Conservation (phyloP, 2,329 filamentous ascomycete genomes). For the Raffaelea albimanens region DNA sequence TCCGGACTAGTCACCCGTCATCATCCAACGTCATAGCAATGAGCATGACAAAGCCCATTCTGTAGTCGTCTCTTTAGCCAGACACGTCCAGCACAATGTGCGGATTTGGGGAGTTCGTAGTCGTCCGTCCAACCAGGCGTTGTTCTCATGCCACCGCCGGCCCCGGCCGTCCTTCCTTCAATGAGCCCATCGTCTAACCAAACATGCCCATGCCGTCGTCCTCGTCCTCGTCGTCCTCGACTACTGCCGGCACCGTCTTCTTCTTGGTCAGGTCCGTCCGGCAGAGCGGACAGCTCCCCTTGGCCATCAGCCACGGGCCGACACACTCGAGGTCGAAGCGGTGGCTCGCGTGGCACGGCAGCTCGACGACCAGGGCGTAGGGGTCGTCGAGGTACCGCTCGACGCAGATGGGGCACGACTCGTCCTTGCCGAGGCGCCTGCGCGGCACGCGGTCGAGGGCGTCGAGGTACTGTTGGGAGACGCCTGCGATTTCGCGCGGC, state of each 20-base stretch:
- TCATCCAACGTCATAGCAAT: no score
- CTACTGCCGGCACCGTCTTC: slow-evolving; percentile 33
- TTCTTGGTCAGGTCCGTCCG: slow-evolving; percentile 50
- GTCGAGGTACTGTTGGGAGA: slow-evolving; percentile 51
- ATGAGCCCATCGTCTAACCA: slow-evolving; percentile 12
- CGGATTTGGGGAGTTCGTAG: no score
- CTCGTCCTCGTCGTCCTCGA: slow-evolving; percentile 37
- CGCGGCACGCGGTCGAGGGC: slow-evolving; percentile 46
- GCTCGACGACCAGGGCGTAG: slow-evolving; percentile 53
- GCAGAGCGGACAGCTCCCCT: slow-evolving; percentile 57
- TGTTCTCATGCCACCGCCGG: no score
- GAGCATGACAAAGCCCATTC: no score
- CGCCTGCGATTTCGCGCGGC: slow-evolving; percentile 41
- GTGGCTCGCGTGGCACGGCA: slow-evolving; percentile 51
- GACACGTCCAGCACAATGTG: no score
- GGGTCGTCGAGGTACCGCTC: slow-evolving; percentile 51
- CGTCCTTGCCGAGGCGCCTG: slow-evolving; percentile 38
- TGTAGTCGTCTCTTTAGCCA: no score
- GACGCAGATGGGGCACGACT: slow-evolving; percentile 54
- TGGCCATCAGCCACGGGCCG: slow-evolving; percentile 53
- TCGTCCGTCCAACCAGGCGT: no score
- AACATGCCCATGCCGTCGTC: slow-evolving; percentile 29
- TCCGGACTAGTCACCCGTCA: no score
- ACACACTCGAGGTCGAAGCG: slow-evolving; percentile 60
- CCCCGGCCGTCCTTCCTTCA: not conserved